phyloP scores from a whole-genome alignment of 192 early-diverging fungal species.

The Linderina pennispora region DNA sequence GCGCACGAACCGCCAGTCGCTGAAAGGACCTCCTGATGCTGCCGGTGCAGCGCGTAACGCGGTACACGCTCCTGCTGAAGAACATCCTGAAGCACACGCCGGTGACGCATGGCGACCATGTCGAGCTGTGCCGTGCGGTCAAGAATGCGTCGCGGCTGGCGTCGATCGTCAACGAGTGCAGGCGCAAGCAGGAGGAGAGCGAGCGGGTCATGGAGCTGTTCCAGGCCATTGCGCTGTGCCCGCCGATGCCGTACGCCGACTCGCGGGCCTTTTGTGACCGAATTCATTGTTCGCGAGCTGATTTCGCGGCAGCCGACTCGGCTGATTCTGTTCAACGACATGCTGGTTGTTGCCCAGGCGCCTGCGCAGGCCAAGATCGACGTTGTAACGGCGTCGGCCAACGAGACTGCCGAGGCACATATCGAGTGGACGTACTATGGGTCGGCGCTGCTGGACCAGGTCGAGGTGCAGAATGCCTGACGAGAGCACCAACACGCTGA shows the following conservation, averaged over 20 bases:
- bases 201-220: conserved; percentile 26
- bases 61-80: conserved; percentile 45
- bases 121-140: conserved; percentile 41
- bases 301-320: conserved; percentile 40
- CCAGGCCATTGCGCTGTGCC: conserved; percentile 29
- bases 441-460: conserved; percentile 29
- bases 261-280: conserved; percentile 27
- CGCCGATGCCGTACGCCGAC: conserved; percentile 22
- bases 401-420: conserved; percentile 7
- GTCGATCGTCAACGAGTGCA: conserved; percentile 42
- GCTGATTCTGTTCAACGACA: conserved; percentile 35
- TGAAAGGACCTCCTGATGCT: conserved; percentile 45
- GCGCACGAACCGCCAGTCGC: conserved; percentile 45
- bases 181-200: conserved; percentile 44
- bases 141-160: conserved; percentile 44
- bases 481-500: conserved; percentile 37
- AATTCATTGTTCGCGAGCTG: conserved; percentile 37
- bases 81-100: conserved; percentile 45
- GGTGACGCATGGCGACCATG: conserved; percentile 40
- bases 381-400: no score
- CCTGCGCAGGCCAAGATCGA: conserved; percentile 23
- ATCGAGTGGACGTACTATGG: conserved; percentile 42
- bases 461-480: conserved; percentile 43
- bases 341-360: conserved; percentile 39
- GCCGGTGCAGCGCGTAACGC: conserved; percentile 44